Conservation (phyloP, 352 stramenopile species). For the Phytophthora macrochlamydospora region DNA sequence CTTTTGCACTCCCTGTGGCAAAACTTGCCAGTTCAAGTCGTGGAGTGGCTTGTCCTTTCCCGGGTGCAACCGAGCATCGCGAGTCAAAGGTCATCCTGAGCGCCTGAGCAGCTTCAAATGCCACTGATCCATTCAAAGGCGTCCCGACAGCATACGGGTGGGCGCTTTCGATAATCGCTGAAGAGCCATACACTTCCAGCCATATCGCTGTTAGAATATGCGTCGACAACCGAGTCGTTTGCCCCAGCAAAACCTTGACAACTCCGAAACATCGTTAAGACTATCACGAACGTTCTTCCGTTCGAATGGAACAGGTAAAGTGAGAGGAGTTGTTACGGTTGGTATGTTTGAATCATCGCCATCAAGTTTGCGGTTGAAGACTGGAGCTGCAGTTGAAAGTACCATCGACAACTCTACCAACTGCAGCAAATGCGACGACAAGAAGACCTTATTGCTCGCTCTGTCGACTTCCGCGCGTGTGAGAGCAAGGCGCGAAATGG, state of each 20-base stretch:
- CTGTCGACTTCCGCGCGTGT: constrained; percentile 61
- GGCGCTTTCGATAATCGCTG: constrained; percentile 59
- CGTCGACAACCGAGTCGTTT: constrained; percentile 46
- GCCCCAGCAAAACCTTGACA: constrained; percentile 70
- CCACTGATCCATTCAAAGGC: constrained; percentile 38
- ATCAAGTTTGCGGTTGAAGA: constrained; percentile 40
- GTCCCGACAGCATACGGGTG: constrained; percentile 58
- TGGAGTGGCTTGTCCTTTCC: constrained; percentile 24
- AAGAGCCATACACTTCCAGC: constrained; percentile 78
- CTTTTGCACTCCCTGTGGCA: constrained; percentile 21
- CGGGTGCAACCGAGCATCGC: constrained; percentile 50
- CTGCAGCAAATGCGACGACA: constrained; percentile 78
- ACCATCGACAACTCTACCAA: constrained; percentile 80
- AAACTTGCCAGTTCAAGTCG: constrained; percentile 35
- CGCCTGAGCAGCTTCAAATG: constrained; percentile 59
- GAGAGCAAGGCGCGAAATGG: constrained; percentile 65
- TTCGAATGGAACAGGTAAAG: constrained; percentile 51
- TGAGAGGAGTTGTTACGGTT: constrained; percentile 24
- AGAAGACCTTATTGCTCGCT: constrained; percentile 66
- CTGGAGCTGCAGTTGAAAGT: constrained; percentile 41
- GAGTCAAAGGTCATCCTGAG: constrained; percentile 73
- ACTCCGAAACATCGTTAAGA: constrained; percentile 55
- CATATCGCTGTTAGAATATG: constrained; percentile 74
- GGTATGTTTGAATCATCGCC: background rate
- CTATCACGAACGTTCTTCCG: constrained; percentile 42